Base-by-base conservation (phyloP, 2,329 filamentous ascomycete genomes). In the Trichoderma lentiforme region DNA sequence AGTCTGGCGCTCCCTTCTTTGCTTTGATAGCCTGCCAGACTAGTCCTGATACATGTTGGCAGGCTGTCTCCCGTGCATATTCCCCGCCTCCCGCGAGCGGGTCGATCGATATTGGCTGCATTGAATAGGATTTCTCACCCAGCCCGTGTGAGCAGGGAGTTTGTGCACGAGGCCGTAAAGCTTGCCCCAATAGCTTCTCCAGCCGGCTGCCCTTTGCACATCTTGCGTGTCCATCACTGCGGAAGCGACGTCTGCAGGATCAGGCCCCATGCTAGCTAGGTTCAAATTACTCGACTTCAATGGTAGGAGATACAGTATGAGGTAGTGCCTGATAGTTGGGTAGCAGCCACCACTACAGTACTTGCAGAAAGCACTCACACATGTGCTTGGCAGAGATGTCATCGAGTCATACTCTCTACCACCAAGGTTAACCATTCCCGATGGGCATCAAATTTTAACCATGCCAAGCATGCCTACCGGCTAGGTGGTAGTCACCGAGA, bases 51-150 rank as follows among this genome's bases (percentile, higher is more conserved):
- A 15, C 67, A 70, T 26, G 5, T 26, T 62, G 39, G 30, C 28
- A 61, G 66, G 39, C 56, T 32, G 56, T 62, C 67, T 61, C 66
- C 36, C 39, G 67, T 62, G 67, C 67, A 70, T 70, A 53, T 53
- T 21, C 67, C 67, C 67, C 67, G 67, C 67, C 39, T 70, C 57
- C 67, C 57, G 67, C 57, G 39, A 34, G 67, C 67, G 67, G 66
- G 67, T 70, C 67, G 67, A 70, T 70, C 67, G 67, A 70, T 70
- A 70, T 70, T 70, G 67, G 67, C 65, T 61, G 65, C 65, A 69
- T 58, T 30, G 3, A 9, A 36, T n/a, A 30, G 28, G 9, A 26
- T 24, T 28, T 12, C 18, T 30, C 56, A 21, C 18, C 28, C 30
- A 66, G n/a, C 47, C 21, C 63, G 30, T 56, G 24, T 15, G 34